Evolutionary conservation across 2,329 filamentous ascomycete species (phyloP).

Genomic region (Trichophyton equinum): DNA sequence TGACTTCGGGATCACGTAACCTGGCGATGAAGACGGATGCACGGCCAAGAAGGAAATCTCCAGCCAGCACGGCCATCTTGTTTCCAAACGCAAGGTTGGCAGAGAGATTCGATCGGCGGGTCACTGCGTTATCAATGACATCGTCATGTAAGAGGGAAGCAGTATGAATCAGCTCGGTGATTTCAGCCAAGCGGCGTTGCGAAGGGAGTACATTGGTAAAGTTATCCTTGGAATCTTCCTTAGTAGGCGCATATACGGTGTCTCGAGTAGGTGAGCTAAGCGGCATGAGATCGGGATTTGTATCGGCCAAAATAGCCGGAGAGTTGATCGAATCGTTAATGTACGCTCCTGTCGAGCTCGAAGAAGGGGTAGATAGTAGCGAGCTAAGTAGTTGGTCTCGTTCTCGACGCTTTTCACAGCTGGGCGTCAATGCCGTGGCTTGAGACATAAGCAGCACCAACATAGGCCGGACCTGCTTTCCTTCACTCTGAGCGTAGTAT

Average conservation of each 20-base stretch:
- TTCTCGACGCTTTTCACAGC: slow-evolving; percentile 33
- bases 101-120: slow-evolving; percentile 69
- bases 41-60: slow-evolving; percentile 87
- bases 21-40: slow-evolving; percentile 88
- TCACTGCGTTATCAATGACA: slow-evolving; percentile 85
- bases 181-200: slow-evolving; percentile 84
- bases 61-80: slow-evolving; percentile 96
- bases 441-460: slow-evolving; percentile 94
- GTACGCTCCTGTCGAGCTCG: slow-evolving; percentile 14
- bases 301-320: slow-evolving; percentile 56
- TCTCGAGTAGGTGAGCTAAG: slow-evolving; percentile 37
- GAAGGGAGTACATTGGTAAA: slow-evolving; percentile 66
- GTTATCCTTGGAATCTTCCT: slow-evolving; percentile 12
- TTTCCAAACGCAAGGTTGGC: slow-evolving; percentile 95
- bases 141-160: slow-evolving; percentile 95
- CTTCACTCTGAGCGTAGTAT: slow-evolving; percentile 94
- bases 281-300: slow-evolving; percentile 57
- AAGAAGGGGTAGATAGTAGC: slow-evolving; percentile 16
- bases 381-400: slow-evolving; percentile 15
- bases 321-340: slow-evolving; percentile 52
- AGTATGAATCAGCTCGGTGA: slow-evolving; percentile 94
- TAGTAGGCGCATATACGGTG: neutral
- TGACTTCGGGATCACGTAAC: slow-evolving; percentile 82
- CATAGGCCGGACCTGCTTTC: slow-evolving; percentile 89
- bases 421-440: slow-evolving; percentile 73